Evolutionary conservation across 1,139 yeast species (phyloP).

Genomic region (Saccharomycopsis phalli): DNA sequence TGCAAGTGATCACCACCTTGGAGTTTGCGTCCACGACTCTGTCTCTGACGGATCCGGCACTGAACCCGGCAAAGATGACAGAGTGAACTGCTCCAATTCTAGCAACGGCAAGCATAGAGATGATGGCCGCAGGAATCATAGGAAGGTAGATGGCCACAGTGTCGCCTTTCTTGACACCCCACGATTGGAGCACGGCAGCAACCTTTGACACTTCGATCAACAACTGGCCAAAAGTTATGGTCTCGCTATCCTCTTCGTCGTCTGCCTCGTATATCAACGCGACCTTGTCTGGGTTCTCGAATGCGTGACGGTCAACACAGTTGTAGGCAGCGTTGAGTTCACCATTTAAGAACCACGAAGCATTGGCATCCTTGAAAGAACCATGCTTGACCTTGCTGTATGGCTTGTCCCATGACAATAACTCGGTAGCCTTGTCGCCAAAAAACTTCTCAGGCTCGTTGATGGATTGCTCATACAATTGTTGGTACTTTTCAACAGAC

Average conservation of each 20-base stretch:
- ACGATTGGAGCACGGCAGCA: slow-evolving; percentile 75
- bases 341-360: slow-evolving; percentile 92
- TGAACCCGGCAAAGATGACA: slow-evolving; percentile 94
- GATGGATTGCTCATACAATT: slow-evolving; percentile 70
- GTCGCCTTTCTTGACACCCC: slow-evolving; percentile 92
- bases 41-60: slow-evolving; percentile 87
- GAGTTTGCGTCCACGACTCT: slow-evolving; percentile 85
- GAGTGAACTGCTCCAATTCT: slow-evolving; percentile 96
- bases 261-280: slow-evolving; percentile 96
- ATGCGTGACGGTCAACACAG: slow-evolving; percentile 95
- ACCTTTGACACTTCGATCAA: slow-evolving; percentile 80
- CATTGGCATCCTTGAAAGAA: slow-evolving; percentile 67
- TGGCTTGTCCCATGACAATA: slow-evolving; percentile 77
- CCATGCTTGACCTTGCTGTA: slow-evolving; percentile 70
- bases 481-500: slow-evolving; percentile 59
- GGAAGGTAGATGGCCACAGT: slow-evolving; percentile 95
- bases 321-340: slow-evolving; percentile 89
- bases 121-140: slow-evolving; percentile 92
- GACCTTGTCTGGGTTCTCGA: slow-evolving; percentile 72
- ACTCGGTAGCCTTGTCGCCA: slow-evolving; percentile 72
- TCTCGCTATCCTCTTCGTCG: slow-evolving; percentile 66
- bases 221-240: slow-evolving; percentile 77
- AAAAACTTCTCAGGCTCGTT: slow-evolving; percentile 77
- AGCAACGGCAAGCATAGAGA: slow-evolving; percentile 90
- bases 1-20: slow-evolving; percentile 87